These are phyloP conservation scores for Ceratobasidium theobromae DNA, from an alignment of 1,284 basidiomycete species.

Conservation along the genomic window DNA sequence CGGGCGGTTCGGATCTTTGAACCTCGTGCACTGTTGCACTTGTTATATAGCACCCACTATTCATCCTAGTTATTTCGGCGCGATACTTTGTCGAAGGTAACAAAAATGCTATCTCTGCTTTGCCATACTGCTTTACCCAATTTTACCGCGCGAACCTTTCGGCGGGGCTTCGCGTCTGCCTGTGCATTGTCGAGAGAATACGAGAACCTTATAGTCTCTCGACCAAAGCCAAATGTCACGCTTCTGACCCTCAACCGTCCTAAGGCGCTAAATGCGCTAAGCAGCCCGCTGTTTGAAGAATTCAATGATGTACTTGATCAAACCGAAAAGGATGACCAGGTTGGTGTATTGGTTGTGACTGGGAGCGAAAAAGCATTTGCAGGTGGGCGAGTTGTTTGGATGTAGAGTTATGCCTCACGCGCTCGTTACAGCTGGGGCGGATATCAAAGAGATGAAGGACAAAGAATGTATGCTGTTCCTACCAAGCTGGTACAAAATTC, in stretches of 20 bases:
- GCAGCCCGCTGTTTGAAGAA: conserved; percentile 73
- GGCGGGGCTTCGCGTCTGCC: conserved; percentile 10
- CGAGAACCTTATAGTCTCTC: conserved; percentile 73
- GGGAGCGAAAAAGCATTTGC: conserved; percentile 95
- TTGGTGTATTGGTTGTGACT: conserved; percentile 89
- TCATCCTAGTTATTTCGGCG: not conserved
- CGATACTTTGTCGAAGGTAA: not conserved
- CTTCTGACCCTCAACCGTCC: conserved; percentile 95
- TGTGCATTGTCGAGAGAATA: conserved; percentile 45
- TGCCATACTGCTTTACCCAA: not conserved
- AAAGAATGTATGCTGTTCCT: conserved; percentile 68
- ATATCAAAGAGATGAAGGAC: conserved; percentile 93
- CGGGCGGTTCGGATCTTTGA: not conserved
- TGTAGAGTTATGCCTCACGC: not conserved
- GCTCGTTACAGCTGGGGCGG: conserved; percentile 68
- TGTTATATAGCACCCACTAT: not conserved
- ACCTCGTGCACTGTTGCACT: not conserved
- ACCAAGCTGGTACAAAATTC: not conserved
- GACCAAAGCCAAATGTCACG: conserved; percentile 73
- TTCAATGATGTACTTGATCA: conserved; percentile 74
- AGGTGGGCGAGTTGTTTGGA: conserved; percentile 51
- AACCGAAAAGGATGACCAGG: conserved; percentile 69
- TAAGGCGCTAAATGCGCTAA: conserved; percentile 93
- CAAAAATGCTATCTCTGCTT: no score
- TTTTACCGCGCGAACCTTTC: not conserved